phyloP scores from a whole-genome alignment of 306 rosid genomes.

The Echinosophora koreensis region DNA sequence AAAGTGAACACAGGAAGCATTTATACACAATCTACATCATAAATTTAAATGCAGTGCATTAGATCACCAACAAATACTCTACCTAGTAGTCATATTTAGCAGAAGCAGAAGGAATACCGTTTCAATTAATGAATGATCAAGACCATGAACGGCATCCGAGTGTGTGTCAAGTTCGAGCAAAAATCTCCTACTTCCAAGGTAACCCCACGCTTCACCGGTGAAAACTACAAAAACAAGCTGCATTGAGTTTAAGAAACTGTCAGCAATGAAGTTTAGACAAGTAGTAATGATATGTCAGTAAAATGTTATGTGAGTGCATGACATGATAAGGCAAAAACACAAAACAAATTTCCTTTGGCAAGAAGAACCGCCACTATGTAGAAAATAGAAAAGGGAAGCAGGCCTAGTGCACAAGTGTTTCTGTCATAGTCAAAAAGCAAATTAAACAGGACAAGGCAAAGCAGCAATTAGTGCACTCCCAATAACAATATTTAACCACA shows the following conservation, averaged over 20 bases:
- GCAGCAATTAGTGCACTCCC: slow-evolving; percentile 27
- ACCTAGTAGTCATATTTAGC: slow-evolving; percentile 32
- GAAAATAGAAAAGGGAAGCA: not conserved
- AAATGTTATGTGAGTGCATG: not conserved
- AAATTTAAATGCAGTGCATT: slow-evolving; percentile 15
- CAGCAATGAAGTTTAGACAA: slow-evolving; percentile 45
- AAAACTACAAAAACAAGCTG: slow-evolving; percentile 90
- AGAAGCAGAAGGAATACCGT: slow-evolving; percentile 60
- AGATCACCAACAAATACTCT: slow-evolving; percentile 36
- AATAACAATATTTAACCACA: slow-evolving; percentile 21
- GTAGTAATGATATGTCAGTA: not conserved
- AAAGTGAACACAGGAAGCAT: slow-evolving; percentile 22
- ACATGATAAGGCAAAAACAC: not conserved
- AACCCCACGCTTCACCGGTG: slow-evolving; percentile 97
- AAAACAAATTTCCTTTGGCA: not conserved
- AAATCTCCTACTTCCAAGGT: slow-evolving; percentile 97
- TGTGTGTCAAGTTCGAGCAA: slow-evolving; percentile 84
- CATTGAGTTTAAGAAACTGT: slow-evolving; percentile 55
- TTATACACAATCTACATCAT: slow-evolving; percentile 14
- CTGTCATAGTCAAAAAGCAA: not conserved
- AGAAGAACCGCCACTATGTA: not conserved
- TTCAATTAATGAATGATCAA: slow-evolving; percentile 72
- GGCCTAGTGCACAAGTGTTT: slow-evolving; percentile 8
- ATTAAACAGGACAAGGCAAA: not conserved
- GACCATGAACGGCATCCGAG: slow-evolving; percentile 88